These are phyloP conservation scores for Amaranthus hypochondriacus DNA, from an alignment of 148 eudicot species.

Conservation along the genomic window DNA sequence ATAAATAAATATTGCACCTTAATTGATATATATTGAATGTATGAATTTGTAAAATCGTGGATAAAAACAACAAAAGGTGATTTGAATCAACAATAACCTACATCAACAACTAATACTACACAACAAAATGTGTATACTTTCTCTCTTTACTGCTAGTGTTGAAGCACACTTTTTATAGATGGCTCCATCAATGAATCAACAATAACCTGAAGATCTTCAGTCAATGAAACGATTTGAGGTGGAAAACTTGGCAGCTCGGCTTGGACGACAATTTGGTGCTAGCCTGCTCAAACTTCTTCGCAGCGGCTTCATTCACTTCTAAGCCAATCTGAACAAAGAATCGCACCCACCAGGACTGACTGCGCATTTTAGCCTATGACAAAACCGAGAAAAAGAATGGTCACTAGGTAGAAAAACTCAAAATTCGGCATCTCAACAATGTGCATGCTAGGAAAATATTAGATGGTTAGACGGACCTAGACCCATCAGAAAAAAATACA, in stretches of 20 bases:
- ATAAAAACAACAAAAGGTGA: slow-evolving; percentile 13
- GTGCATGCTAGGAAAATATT: neutral
- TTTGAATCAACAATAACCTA: slow-evolving; percentile 24
- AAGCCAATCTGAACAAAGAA: slow-evolving; percentile 71
- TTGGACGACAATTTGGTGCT: slow-evolving; percentile 52
- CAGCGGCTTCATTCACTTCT: slow-evolving; percentile 74
- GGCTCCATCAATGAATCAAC: slow-evolving; percentile 13
- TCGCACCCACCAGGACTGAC: slow-evolving; percentile 85
- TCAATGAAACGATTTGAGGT: slow-evolving; percentile 67
- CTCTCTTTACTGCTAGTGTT: neutral
- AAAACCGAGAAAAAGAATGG: slow-evolving; percentile 1
- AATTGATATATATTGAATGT: slow-evolving; percentile 20
- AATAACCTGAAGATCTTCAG: neutral
- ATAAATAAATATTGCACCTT: slow-evolving; percentile 3
- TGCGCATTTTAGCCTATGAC: slow-evolving; percentile 74
- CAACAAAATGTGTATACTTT: slow-evolving; percentile 25
- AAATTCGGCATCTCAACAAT: neutral
- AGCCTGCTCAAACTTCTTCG: slow-evolving; percentile 85
- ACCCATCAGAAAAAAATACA: no score
- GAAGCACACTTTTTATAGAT: slow-evolving; percentile 18
- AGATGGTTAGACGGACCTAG: no score
- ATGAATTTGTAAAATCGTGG: slow-evolving; percentile 1
- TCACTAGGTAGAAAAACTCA: neutral
- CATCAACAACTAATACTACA: slow-evolving; percentile 27
- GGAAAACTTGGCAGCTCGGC: slow-evolving; percentile 85